These are phyloP conservation scores for Gamsiella multidivaricata DNA, from an alignment of 192 early-diverging fungal species.

Conservation along the genomic window DNA sequence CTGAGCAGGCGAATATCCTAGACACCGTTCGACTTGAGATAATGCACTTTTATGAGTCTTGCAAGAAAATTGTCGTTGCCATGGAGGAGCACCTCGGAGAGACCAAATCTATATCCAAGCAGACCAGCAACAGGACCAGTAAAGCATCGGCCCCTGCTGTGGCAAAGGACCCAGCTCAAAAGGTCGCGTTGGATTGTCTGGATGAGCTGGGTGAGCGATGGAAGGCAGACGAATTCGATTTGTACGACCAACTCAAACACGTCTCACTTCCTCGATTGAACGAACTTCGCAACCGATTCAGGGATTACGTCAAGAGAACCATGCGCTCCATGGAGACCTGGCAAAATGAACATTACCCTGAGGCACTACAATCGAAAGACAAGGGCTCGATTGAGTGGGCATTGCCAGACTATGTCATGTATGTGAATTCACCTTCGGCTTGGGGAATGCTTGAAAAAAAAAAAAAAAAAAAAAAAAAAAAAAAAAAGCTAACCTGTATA, in stretches of 20 bases:
- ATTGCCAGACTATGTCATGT: conserved; percentile 67
- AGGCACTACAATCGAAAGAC: conserved; percentile 16
- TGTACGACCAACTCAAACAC: conserved; percentile 55
- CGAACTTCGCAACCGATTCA: conserved; percentile 61
- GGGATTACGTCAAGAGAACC: conserved; percentile 43
- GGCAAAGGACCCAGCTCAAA: conserved; percentile 9
- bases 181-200: conserved; percentile 16
- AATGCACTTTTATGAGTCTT: conserved; percentile 58
- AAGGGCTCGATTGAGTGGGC: conserved; percentile 53
- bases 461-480: too few species aligned
- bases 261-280: conserved; percentile 57
- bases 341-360: conserved; percentile 56
- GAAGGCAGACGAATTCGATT: conserved; percentile 57
- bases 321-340: conserved; percentile 60
- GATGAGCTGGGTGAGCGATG: conserved; percentile 52
- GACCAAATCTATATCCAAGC: conserved; percentile 37
- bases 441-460: too few species aligned
- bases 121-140: conserved; percentile 9
- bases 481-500: not conserved
- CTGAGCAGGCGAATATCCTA: conserved; percentile 34
- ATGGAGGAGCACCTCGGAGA: conserved; percentile 55
- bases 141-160: not conserved
- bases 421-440: not conserved
- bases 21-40: conserved; percentile 56
- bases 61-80: conserved; percentile 57